Base-by-base conservation (phyloP, 306 rosid species). In the Sicyos baderoa region DNA sequence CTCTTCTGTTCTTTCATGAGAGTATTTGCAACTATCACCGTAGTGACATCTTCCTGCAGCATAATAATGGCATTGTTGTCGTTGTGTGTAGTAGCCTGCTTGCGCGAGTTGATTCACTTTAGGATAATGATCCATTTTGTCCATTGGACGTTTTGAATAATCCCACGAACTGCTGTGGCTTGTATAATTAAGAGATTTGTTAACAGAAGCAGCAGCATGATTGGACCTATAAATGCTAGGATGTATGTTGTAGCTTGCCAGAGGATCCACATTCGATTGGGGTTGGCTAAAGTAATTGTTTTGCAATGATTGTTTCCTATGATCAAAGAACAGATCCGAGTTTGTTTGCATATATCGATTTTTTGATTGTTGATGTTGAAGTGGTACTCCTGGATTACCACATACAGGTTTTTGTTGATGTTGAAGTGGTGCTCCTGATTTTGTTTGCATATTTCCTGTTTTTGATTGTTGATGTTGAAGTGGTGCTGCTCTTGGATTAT, bases 11-110 rank as follows among this genome's bases (percentile, higher is more conserved):
- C 16, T 60, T 21, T 71, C 85, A 78, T 93, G 97, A 3, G 73
- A 75, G 76, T 79, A 93, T 68, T 82, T 93, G 83, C 97, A 89
- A 18, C 53, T 85, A 37, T 85, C 88, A 55, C 98, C 94, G 49
- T 22, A 88, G 76, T 72, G 50, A 70, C 98, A 88, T 68, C 85
- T 71, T 17, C 97, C 89, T 77, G 76, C 84, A 6, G 85, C 81
- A 74, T 76, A 89, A 67, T 85, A 55, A 42, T 77, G 78, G 75
- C 97, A 89, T 40, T 58, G 68, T 77, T 83, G 95, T 45, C 72
- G 84, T 53, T 54, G 80, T 75, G 1, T 54, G 45, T 40, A 40
- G 27, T 50, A 45, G 60, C 64, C 47, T 71, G 77, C 80, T 75
- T 76, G 48, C 3, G 29, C 35, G 15, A 17, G 16, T 2, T 45